Evolutionary conservation across 768 basidiomycete genomes (phyloP).

Genomic region (Phlegmacium glaucopus): DNA sequence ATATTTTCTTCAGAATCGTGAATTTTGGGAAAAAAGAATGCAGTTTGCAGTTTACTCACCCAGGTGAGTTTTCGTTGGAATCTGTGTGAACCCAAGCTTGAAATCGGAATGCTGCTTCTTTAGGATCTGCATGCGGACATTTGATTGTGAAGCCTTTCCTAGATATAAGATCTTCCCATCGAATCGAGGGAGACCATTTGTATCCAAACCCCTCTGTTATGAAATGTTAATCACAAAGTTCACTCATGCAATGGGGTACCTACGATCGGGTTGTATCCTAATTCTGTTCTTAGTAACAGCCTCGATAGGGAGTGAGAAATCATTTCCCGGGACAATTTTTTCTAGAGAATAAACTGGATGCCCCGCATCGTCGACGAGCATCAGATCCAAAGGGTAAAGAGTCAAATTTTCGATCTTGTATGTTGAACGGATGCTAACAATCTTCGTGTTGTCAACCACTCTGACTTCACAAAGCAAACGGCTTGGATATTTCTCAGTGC

Average conservation of each 20-base stretch:
- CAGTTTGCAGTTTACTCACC: slow-evolving; percentile 35
- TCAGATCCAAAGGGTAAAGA: slow-evolving; percentile 88
- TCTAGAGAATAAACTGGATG: slow-evolving; percentile 78
- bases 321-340: slow-evolving; percentile 88
- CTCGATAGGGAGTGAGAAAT: slow-evolving; percentile 88
- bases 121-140: slow-evolving; percentile 77
- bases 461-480: slow-evolving; percentile 87
- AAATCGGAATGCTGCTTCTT: slow-evolving; percentile 90
- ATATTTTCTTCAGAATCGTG: slow-evolving; percentile 76
- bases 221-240: not conserved
- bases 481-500: slow-evolving; percentile 67
- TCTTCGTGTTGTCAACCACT: slow-evolving; percentile 89
- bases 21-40: slow-evolving; percentile 40
- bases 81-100: slow-evolving; percentile 89
- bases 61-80: slow-evolving; percentile 39
- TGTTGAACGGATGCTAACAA: slow-evolving; percentile 90
- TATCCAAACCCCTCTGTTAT: slow-evolving; percentile 90
- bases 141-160: slow-evolving; percentile 71
- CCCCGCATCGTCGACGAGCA: slow-evolving; percentile 81
- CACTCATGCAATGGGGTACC: slow-evolving; percentile 25
- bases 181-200: slow-evolving; percentile 84
- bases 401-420: slow-evolving; percentile 91
- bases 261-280: slow-evolving; percentile 90
- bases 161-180: slow-evolving; percentile 84
- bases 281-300: slow-evolving; percentile 80